Conservation (phyloP, 257 asterid genomes). For the Solanum habrochaites region DNA sequence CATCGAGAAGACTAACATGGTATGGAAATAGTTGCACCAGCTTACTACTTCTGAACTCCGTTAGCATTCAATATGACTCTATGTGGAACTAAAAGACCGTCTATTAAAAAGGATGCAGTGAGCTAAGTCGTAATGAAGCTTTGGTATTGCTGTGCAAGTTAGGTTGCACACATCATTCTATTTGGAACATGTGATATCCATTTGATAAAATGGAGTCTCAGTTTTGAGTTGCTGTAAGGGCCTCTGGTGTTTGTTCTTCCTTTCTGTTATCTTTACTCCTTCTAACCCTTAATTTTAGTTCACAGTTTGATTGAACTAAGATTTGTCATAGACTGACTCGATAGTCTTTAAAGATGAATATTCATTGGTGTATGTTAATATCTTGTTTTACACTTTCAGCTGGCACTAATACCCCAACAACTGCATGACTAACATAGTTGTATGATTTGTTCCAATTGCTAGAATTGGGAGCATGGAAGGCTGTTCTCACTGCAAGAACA, state of each 20-base stretch:
- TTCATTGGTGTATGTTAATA: not conserved
- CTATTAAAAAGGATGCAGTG: not conserved
- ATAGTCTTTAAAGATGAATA: not conserved
- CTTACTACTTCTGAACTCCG: not conserved
- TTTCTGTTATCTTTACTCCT: not conserved
- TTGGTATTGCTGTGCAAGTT: not conserved
- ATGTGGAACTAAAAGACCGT: not conserved
- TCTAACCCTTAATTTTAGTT: not conserved
- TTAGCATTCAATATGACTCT: not conserved
- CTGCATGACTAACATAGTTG: slow-evolving; percentile 1
- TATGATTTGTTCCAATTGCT: slow-evolving; percentile 9
- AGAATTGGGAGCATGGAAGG: slow-evolving; percentile 76
- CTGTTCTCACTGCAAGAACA: slow-evolving; percentile 90
- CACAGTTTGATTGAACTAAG: not conserved
- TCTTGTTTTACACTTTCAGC: not conserved
- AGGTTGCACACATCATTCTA: not conserved
- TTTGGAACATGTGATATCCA: not conserved
- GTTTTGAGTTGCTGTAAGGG: not conserved
- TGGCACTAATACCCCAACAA: not conserved
- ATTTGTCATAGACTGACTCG: not conserved
- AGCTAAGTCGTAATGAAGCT: not conserved
- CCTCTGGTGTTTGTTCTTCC: not conserved
- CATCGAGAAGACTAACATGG: not conserved
- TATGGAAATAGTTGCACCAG: not conserved
- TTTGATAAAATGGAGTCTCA: not conserved